Evolutionary conservation across 495 filamentous ascomycete species (phyloP), one percentile per base, ranked within the genome.

Genomic region (Aspergillus saccharolyticus): DNA sequence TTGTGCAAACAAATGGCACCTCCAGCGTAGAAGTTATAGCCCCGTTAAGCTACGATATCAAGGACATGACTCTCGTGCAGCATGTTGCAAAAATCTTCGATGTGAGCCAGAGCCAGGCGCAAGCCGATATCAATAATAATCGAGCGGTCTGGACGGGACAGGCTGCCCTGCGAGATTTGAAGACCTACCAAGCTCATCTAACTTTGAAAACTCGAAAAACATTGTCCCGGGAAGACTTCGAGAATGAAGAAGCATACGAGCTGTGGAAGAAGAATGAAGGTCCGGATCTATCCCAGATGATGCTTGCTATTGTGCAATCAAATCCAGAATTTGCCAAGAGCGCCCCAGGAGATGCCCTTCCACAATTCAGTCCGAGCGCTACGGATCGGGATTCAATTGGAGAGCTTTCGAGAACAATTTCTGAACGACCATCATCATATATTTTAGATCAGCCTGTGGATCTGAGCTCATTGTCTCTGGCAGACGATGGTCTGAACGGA

Each of bases 21-120:
- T 63, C 74, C 16, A 82, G 82, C 16, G 82, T 90, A 25, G 91
- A 96, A 67, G 89, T 90, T 8, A 78, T 87, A 25, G 83, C 89
- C 10, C 89, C 92, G 1, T 69, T 94, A 47, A 94, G 85, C 68
- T 91, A 96, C 66, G 87, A 96, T 69, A 86, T 97, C 51, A 96
- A 91, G 74, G 95, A 99, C 66, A 99, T 99, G 95, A 85, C 85
- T 19, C 81, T 97, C 70, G 95, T 96, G 24, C 87, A 91, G 67
- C 80, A 85, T 49, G 93, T 97, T 21, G 84, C 85, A 44, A 86
- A 80, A 55, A 88, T 96, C 53, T 99, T 97, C 68, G 87, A 86
- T 44, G 79, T 91, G 52, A 82, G 84, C 43, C 83, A 86, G 44
- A 79, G 83, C 3, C 85, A 90, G 49, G 87, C 89, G 20, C 95